A percentile compares a stretch with the other conserved stretches of the same genome.
These are phyloP conservation scores for Eutrema salsugineum DNA, from an alignment of 441 rosid species.

Conservation along the genomic window DNA sequence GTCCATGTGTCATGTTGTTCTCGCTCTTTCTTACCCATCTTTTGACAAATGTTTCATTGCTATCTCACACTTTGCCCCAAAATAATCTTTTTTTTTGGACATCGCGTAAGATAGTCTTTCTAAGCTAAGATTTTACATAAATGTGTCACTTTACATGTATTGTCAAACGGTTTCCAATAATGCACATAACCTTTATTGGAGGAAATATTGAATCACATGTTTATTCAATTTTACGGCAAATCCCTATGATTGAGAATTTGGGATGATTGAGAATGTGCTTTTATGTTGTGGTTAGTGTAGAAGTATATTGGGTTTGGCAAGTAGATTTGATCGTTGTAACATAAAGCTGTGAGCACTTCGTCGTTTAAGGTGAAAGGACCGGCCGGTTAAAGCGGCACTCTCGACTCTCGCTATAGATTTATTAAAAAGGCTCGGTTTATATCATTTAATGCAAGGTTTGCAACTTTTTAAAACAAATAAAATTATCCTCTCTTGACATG, in stretches of 20 bases:
- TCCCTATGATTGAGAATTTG: neutral
- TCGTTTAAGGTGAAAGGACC: neutral
- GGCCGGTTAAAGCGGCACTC: neutral
- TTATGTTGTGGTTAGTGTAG: neutral
- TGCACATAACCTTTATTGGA: neutral
- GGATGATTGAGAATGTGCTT: neutral
- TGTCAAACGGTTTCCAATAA: neutral
- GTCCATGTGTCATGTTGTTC: conserved; percentile 8
- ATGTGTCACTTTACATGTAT: neutral
- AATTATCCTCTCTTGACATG: neutral
- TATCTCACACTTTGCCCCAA: neutral
- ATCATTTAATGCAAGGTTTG: neutral
- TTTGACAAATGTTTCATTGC: neutral
- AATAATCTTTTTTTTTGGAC: neutral
- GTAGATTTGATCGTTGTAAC: neutral
- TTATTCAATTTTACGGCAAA: neutral
- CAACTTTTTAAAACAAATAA: conserved; percentile 4
- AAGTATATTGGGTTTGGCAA: neutral
- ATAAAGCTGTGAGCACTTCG: neutral
- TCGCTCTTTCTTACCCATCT: neutral
- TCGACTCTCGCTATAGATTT: neutral
- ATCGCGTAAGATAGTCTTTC: neutral
- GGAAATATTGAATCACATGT: neutral
- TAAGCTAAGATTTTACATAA: neutral
- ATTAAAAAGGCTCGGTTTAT: neutral